These are phyloP conservation scores for Bryoerythrophyllum caledonicum DNA, from an alignment of 225 moss, liverwort and hornwort genomes.

Conservation along the genomic window DNA sequence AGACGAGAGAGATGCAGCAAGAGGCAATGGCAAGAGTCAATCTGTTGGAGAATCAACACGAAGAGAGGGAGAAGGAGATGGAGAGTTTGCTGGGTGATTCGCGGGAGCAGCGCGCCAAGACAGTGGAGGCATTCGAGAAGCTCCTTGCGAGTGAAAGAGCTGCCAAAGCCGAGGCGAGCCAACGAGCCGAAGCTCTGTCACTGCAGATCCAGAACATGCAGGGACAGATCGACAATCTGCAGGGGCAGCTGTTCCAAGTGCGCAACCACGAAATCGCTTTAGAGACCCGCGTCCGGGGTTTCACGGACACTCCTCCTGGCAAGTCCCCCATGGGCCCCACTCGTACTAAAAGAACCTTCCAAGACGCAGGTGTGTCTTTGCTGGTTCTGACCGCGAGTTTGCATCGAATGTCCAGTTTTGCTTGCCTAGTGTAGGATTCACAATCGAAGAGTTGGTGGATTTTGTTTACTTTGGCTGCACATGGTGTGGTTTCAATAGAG, in stretches of 20 bases:
- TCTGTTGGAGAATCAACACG: conserved; percentile 60
- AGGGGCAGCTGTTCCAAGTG: conserved; percentile 60
- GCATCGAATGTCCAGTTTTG: not conserved
- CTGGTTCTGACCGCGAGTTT: not conserved
- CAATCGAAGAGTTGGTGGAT: not conserved
- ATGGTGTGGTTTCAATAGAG: no score
- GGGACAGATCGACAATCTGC: conserved; percentile 58
- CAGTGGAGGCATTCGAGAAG: conserved; percentile 78
- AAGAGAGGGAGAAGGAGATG: conserved; percentile 82
- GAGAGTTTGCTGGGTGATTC: conserved; percentile 58
- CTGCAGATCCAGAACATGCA: conserved; percentile 69
- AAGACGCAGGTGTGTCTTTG: conserved; percentile 45
- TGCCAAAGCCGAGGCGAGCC: conserved; percentile 72
- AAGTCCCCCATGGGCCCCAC: conserved; percentile 52
- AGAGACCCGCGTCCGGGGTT: conserved; percentile 65
- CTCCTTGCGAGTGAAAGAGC: conserved; percentile 69
- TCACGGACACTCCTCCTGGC: conserved; percentile 50
- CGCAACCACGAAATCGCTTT: conserved; percentile 79
- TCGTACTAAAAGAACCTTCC: conserved; percentile 69
- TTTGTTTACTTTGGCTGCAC: not conserved
- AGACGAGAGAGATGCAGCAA: conserved; percentile 42
- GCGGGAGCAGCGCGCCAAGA: conserved; percentile 74
- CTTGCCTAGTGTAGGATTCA: not conserved
- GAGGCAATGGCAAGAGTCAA: conserved; percentile 55
- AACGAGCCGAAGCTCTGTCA: conserved; percentile 72